These are phyloP conservation scores for Rhexocercosporidium sp. DNA, from an alignment of 2,329 filamentous ascomycete species.

Conservation along the genomic window DNA sequence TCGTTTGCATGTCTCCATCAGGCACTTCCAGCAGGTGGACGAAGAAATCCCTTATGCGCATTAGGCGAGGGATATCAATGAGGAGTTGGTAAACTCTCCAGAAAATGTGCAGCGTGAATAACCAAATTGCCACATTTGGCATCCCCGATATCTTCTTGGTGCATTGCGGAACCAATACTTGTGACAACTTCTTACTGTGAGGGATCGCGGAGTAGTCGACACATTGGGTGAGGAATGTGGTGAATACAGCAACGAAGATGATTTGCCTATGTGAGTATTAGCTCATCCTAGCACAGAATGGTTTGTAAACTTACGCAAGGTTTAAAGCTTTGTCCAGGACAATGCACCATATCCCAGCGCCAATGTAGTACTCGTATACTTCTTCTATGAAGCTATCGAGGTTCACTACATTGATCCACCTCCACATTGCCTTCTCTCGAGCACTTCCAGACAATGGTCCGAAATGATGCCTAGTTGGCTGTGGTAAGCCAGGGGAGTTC, in stretches of 20 bases:
- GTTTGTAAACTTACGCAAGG: constrained; percentile 54
- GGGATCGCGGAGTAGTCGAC: constrained; percentile 68
- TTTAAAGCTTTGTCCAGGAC: constrained; percentile 61
- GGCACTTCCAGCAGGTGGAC: constrained; percentile 69
- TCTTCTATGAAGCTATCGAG: constrained; percentile 72
- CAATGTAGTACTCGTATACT: constrained; percentile 71
- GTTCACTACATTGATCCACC: constrained; percentile 74
- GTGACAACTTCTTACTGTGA: constrained; percentile 51
- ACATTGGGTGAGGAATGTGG: constrained; percentile 71
- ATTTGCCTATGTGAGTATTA: constrained; percentile 55
- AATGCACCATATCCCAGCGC: constrained; percentile 73
- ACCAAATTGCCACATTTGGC: constrained; percentile 54
- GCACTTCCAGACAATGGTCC: constrained; percentile 57
- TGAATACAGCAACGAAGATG: constrained; percentile 70
- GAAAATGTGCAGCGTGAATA: constrained; percentile 69
- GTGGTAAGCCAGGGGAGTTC: constrained; percentile 37
- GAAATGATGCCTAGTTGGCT: constrained; percentile 54
- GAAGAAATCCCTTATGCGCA: constrained; percentile 73
- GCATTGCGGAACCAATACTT: constrained; percentile 67
- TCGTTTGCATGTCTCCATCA: constrained; percentile 74
- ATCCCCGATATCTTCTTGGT: constrained; percentile 46
- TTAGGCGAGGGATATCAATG: constrained; percentile 62
- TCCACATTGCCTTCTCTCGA: constrained; percentile 72
- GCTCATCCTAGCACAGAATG: neutral
- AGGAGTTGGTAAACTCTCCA: constrained; percentile 62